Base-by-base conservation (phyloP, 2,329 filamentous ascomycete species). In the Colletotrichum gloeosporioides region DNA sequence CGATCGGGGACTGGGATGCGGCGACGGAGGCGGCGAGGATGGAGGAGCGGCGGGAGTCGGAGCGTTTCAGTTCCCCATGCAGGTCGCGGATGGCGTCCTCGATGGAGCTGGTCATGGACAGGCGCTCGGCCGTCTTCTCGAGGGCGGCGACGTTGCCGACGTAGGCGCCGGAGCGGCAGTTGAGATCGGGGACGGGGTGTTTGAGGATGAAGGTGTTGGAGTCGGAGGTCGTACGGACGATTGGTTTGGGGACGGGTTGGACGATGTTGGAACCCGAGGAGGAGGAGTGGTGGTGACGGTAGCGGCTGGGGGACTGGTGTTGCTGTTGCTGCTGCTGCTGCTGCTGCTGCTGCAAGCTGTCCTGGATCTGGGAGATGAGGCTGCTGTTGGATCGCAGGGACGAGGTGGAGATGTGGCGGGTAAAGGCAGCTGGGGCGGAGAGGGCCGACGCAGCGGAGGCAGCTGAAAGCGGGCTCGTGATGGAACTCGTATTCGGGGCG, bases 81-180 rank as follows among this genome's bases (percentile, higher is more conserved):
- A 95, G 88, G 81, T 93, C 92, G 75, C 93, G 91, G 80, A 96
- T 96, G 79, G 95, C 94, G 86, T 94, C 92, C 80, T 94, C 94
- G 81, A 96, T 94, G 77, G 94, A 95, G 77, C 93, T 94, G 73
- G 92, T 93, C 86, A 91, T 90, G 79, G 93, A 95, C 83, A 96
- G 88, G 78, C 92, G 90, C 84, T 96, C 94, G 65, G 94, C 94
- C 13, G 92, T 93, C 78, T 93, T 92, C 84, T 96, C 94, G 77
- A 96, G 90, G 66, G 93, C 91, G 78, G 93, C 92, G 77, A 96
- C 92, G 85, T 94, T 95, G 82, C 89, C 89, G 22, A 90, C 85
- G 82, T 91, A 92, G 36, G 91, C 91, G 31, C 90, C 91, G 74
- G 92, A 90, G 72, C 92, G 88, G 67, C 89, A 88, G 81, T 91